Conservation (phyloP, 2,329 filamentous ascomycete genomes). For the Fusarium penzigii region DNA sequence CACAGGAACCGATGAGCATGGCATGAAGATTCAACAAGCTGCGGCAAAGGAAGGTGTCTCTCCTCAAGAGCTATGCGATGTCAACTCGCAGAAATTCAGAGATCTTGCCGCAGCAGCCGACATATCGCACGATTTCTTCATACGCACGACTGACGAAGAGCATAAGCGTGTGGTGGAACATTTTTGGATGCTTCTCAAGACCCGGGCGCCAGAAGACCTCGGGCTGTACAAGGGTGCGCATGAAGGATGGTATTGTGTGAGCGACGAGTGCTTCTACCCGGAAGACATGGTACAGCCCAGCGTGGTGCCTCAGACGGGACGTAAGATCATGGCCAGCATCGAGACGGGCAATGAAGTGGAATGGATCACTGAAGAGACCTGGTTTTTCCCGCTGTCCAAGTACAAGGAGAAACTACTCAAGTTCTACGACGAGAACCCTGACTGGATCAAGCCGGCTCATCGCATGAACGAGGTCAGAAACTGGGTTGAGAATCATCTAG, state of each 20-base stretch:
- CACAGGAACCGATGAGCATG: conserved; percentile 96
- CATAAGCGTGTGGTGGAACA: conserved; percentile 85
- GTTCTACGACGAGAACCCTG: conserved; percentile 76
- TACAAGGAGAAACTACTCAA: conserved; percentile 77
- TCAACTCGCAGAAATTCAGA: conserved; percentile 77
- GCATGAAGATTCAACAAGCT: conserved; percentile 93
- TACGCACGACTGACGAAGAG: conserved; percentile 82
- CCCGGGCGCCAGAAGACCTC: conserved; percentile 55
- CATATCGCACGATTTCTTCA: conserved; percentile 81
- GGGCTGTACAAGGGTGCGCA: conserved; percentile 85
- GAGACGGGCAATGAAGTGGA: conserved; percentile 94
- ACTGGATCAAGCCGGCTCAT: conserved; percentile 71
- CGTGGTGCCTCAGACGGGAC: conserved; percentile 77
- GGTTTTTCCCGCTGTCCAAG: conserved; percentile 88
- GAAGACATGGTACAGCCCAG: conserved; percentile 71
- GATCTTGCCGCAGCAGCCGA: conserved; percentile 69
- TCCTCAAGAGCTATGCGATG: conserved; percentile 86
- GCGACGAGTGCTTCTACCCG: conserved; percentile 96
- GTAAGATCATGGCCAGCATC: conserved; percentile 76
- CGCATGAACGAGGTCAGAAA: conserved; percentile 78
- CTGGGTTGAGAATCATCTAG: conserved; percentile 75
- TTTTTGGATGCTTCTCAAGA: conserved; percentile 79
- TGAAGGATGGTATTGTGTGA: conserved; percentile 94
- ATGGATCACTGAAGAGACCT: conserved; percentile 91
- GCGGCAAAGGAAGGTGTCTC: conserved; percentile 69